Base-by-base conservation (phyloP, 2,329 filamentous ascomycete genomes). In the Penicillium polonicum region DNA sequence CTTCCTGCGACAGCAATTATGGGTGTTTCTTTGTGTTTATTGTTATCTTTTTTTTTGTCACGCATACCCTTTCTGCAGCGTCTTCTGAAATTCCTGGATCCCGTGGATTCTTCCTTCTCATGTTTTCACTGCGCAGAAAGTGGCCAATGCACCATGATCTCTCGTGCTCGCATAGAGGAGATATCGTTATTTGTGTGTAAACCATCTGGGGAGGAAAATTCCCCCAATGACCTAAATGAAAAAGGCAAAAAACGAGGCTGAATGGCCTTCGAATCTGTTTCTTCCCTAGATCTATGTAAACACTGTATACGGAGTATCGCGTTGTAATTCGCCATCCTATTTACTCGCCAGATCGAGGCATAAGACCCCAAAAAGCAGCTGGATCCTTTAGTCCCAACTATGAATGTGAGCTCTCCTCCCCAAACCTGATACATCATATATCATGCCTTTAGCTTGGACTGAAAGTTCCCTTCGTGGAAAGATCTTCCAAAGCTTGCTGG, bases 401-500 rank as follows among this genome's bases (percentile, higher is more conserved):
- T 17, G 13, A 13, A 42, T 43, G 15, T 43, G 41, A 43, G 41
- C 41, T 27, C 15, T 43, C 23, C 17, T 25, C 12, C 4, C 8
- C 6, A 21, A 41, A 15, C 12, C 23, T 27, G 23, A 27, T 44
- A 27, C 42, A 44, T n/a, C 42, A 44, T 27, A 27, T 17, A 42
- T 17, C 13, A 23, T 15, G 4, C 21, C n/a, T 42, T 15, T 21
- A 13, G 12, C 21, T 25, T 25, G 39, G 7, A 10, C 39, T 25
- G 39, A 42, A 77, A 70, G 17, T 84, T 86, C 51, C 83, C 83
- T 0, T 77, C 77, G 0, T 74, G 82, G 15, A 79, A 80, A 52
- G 79, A 85, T 50, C 74, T 86, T 4, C 82, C 82, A 21, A 64
- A 71, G 21, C 76, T 85, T 38, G 71, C 78, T 1, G 80, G 79